phyloP scores from a whole-genome alignment of 2,329 filamentous ascomycete genomes.

The Apiospora kogelbergensis region DNA sequence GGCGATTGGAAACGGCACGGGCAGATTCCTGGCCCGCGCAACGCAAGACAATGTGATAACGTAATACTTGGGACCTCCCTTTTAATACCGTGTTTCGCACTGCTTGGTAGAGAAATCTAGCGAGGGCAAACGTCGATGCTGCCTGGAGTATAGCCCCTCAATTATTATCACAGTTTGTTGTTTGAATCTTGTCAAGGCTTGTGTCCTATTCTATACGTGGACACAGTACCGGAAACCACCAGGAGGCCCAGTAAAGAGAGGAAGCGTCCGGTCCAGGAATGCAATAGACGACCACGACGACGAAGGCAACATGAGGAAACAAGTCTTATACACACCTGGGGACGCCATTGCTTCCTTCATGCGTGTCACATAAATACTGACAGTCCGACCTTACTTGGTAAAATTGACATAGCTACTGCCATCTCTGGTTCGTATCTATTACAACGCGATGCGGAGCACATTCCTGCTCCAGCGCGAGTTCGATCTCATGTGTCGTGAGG shows the following conservation, averaged over 20 bases:
- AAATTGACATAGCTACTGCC: slow-evolving; percentile 48
- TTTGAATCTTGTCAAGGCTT: slow-evolving; percentile 23
- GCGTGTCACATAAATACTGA: too few species aligned
- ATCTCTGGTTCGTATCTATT: slow-evolving; percentile 44
- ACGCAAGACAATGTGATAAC: slow-evolving; percentile 16
- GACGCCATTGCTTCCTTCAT: slow-evolving; percentile 30
- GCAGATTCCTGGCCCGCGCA: not conserved
- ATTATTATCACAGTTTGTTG: slow-evolving; percentile 20
- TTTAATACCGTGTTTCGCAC: slow-evolving; percentile 22
- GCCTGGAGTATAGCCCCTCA: slow-evolving; percentile 23
- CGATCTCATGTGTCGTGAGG: slow-evolving; percentile 31
- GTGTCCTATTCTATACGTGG: not conserved
- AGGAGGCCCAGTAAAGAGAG: not conserved
- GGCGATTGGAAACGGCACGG: slow-evolving; percentile 24
- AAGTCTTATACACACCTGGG: slow-evolving; percentile 25
- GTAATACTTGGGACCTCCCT: slow-evolving; percentile 22
- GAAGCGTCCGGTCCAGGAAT: not conserved
- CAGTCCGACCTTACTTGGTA: too few species aligned
- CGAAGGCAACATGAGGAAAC: not conserved
- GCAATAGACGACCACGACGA: not conserved
- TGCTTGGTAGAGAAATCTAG: slow-evolving; percentile 24
- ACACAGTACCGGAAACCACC: not conserved
- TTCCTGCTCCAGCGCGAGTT: slow-evolving; percentile 49
- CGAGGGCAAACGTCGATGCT: slow-evolving; percentile 15
- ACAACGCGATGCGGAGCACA: slow-evolving; percentile 44